phyloP scores from a whole-genome alignment of 352 stramenopile species.

The Phytophthora multivora region DNA sequence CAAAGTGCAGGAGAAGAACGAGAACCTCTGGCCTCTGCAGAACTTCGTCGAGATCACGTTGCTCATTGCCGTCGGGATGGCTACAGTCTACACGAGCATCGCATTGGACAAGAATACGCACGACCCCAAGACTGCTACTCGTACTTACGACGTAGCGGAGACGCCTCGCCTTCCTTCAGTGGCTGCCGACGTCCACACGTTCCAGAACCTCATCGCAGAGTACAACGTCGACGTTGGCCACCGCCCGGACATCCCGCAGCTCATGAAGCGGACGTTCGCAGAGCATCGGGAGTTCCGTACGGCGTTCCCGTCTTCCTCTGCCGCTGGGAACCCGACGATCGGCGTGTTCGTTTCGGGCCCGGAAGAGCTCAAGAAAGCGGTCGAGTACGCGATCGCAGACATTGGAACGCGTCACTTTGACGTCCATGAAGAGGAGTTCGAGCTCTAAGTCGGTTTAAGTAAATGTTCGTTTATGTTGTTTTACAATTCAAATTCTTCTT shows the following conservation, averaged over 20 bases:
- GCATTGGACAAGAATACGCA: conserved; percentile 10
- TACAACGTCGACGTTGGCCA: conserved; percentile 33
- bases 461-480: neutral
- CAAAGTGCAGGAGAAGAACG: conserved; percentile 27
- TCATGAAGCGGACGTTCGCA: conserved; percentile 32
- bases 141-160: conserved; percentile 1
- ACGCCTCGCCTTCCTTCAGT: conserved; percentile 18
- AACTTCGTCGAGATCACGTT: conserved; percentile 45
- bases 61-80: conserved; percentile 12
- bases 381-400: conserved; percentile 24
- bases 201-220: conserved; percentile 28
- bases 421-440: conserved; percentile 36
- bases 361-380: conserved; percentile 32
- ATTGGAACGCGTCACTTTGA: conserved; percentile 27
- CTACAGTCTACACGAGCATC: conserved; percentile 12
- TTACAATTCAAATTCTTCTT: conserved; percentile 40
- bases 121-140: neutral
- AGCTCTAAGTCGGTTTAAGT: conserved; percentile 21
- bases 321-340: conserved; percentile 20
- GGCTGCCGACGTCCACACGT: conserved; percentile 17
- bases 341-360: conserved; percentile 51
- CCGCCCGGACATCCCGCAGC: conserved; percentile 30
- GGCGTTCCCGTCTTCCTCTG: neutral
- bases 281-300: conserved; percentile 11
- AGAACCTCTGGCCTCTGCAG: conserved; percentile 47